Percentiles rank a stretch among this genome's conserved stretches.
Conservation (phyloP, 208 protist genomes). For the Acanthamoeba healyi region DNA sequence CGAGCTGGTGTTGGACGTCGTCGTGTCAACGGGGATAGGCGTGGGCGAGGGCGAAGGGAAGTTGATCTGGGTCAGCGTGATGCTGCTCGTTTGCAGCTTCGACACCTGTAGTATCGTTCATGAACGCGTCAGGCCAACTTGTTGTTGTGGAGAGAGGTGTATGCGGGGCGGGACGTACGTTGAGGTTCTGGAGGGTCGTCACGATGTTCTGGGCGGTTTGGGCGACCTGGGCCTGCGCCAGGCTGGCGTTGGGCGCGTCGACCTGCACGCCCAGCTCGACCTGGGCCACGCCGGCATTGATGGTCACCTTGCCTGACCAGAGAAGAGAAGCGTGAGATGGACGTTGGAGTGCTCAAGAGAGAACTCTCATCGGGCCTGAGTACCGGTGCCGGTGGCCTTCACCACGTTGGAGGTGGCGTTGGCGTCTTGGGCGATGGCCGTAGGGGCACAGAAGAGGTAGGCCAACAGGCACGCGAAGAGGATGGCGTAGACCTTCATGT, state of each 20-base stretch:
- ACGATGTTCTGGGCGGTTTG: not conserved
- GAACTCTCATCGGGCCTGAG: not conserved
- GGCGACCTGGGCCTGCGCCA: constrained; percentile 20
- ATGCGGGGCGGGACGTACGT: not conserved
- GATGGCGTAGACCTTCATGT: not conserved
- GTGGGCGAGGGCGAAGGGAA: not conserved
- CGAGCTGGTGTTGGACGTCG: not conserved
- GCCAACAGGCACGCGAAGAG: not conserved
- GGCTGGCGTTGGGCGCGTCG: constrained; percentile 25
- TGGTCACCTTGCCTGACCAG: constrained; percentile 7
- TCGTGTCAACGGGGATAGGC: not conserved
- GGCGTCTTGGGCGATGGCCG: not conserved
- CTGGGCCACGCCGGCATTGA: not conserved
- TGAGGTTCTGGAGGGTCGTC: not conserved
- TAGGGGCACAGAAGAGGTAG: not conserved
- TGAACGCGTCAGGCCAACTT: too few relatives aligned
- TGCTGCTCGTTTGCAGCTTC: constrained; percentile 52
- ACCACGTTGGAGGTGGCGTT: not conserved
- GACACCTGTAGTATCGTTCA: not conserved
- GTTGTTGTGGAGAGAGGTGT: too few relatives aligned
- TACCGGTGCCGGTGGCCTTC: not conserved
- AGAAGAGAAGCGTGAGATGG: too few relatives aligned
- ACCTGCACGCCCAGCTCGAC: constrained; percentile 54
- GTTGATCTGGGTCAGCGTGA: constrained; percentile 47
- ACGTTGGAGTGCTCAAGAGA: too few relatives aligned